Conservation (phyloP, 768 basidiomycete genomes). For the Pleurotus ostreatus region DNA sequence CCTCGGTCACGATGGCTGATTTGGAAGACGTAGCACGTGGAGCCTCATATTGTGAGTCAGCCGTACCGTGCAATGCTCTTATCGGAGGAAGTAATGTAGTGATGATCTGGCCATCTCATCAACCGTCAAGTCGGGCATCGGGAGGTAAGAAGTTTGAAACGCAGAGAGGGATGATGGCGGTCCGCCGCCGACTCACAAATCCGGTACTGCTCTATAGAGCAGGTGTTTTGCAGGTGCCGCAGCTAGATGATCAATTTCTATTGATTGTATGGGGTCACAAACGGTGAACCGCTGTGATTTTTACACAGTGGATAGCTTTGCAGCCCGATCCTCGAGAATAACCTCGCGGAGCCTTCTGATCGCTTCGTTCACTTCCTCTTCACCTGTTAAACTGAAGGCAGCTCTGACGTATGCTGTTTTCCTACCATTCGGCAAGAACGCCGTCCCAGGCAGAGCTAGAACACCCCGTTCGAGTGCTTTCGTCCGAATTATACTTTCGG, state of each 20-base stretch:
- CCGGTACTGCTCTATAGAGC: too few species aligned
- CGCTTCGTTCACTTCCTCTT: slow-evolving; percentile 72
- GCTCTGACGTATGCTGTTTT: slow-evolving; percentile 77
- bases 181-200: too few species aligned
- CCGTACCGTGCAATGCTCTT: too few species aligned
- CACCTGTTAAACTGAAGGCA: slow-evolving; percentile 67
- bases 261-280: background rate
- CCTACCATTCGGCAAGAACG: slow-evolving; percentile 71
- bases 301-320: slow-evolving; percentile 1
- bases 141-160: too few species aligned
- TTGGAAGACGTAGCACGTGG: background rate
- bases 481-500: slow-evolving; percentile 64
- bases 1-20: background rate
- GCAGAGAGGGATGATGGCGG: too few species aligned
- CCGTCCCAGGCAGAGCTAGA: slow-evolving; percentile 84
- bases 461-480: slow-evolving; percentile 79
- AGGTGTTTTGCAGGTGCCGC: too few species aligned
- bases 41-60: background rate
- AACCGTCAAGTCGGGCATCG: too few species aligned
- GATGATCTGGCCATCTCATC: too few species aligned
- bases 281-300: background rate
- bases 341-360: slow-evolving; percentile 52
- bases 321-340: slow-evolving; percentile 26
- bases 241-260: too few species aligned
- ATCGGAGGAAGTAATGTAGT: too few species aligned